A percentile compares a stretch with the other conserved stretches of the same genome.
phyloP scores from a whole-genome alignment of 257 asterid species.

The Verbena officinalis region DNA sequence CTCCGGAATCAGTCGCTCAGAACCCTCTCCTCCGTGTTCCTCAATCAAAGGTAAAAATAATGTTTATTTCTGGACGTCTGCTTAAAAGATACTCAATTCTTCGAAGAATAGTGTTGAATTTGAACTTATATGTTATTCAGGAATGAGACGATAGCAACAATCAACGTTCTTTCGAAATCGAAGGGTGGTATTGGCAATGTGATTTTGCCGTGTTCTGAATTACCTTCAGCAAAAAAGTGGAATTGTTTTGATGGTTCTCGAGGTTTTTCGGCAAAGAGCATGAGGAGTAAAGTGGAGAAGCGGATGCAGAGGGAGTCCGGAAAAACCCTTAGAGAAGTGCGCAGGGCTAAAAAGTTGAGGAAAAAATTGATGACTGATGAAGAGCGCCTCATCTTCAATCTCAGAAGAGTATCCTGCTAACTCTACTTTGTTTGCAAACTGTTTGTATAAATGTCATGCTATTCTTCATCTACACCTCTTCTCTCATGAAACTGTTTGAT shows the following conservation, averaged over 20 bases:
- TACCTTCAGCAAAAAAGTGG: conserved; percentile 36
- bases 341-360: conserved; percentile 90
- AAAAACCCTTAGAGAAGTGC: conserved; percentile 75
- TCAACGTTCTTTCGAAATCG: conserved; percentile 18
- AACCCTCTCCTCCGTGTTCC: conserved; percentile 33
- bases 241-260: conserved; percentile 56
- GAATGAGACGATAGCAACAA: conserved; percentile 26
- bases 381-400: conserved; percentile 80
- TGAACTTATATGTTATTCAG: conserved; percentile 25
- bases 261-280: conserved; percentile 73
- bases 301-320: conserved; percentile 83
- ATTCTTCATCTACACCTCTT: no score
- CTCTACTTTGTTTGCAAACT: neutral
- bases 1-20: conserved; percentile 31
- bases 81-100: neutral
- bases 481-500: no score
- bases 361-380: conserved; percentile 89
- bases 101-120: neutral
- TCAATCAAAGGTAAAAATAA: conserved; percentile 40
- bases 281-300: conserved; percentile 97
- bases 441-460: neutral
- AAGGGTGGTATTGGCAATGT: conserved; percentile 25
- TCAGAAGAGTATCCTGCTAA: conserved; percentile 63
- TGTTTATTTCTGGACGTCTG: neutral
- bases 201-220: conserved; percentile 21